These are phyloP conservation scores for Euphorbia celastroides DNA, from an alignment of 441 rosid species.

Conservation along the genomic window DNA sequence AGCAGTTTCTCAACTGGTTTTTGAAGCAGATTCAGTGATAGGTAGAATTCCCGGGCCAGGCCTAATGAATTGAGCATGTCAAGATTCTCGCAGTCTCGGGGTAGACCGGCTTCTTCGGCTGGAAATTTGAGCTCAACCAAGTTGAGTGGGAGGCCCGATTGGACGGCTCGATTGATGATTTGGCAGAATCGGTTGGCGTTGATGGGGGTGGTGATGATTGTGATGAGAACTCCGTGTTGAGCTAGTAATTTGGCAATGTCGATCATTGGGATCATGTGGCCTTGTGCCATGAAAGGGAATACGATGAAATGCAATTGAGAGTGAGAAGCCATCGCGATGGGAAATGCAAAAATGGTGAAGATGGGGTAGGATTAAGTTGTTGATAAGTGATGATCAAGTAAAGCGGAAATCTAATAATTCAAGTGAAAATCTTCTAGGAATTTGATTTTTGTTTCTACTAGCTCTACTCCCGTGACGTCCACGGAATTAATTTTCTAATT, in stretches of 20 bases:
- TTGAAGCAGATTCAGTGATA: constrained; percentile 15
- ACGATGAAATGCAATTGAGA: constrained; percentile 27
- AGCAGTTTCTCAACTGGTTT: constrained; percentile 19
- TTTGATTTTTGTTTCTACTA: too few species aligned
- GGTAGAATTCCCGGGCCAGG: constrained; percentile 9
- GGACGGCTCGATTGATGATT: constrained; percentile 15
- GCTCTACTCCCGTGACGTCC: too few species aligned
- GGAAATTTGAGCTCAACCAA: constrained; percentile 22
- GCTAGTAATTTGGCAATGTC: constrained; percentile 37
- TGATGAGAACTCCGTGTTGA: constrained; percentile 17
- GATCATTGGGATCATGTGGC: constrained; percentile 37
- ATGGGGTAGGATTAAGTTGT: too few species aligned
- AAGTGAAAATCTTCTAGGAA: too few species aligned
- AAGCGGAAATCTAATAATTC: too few species aligned
- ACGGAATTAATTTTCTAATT: too few species aligned
- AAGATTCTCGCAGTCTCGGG: constrained; percentile 33
- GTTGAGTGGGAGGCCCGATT: constrained; percentile 23
- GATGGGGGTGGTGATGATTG: constrained; percentile 26
- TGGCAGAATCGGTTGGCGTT: constrained; percentile 26
- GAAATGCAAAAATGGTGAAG: too few species aligned
- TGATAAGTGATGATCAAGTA: too few species aligned
- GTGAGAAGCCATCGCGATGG: constrained; percentile 21
- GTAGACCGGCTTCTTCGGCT: constrained; percentile 27
- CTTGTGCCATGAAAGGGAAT: constrained; percentile 38
- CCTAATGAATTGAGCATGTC: constrained; percentile 24